A percentile compares a stretch with the other conserved stretches of the same genome.
Conservation (phyloP, 2,329 filamentous ascomycete species). For the Stagonosporopsis chrysanthemi region DNA sequence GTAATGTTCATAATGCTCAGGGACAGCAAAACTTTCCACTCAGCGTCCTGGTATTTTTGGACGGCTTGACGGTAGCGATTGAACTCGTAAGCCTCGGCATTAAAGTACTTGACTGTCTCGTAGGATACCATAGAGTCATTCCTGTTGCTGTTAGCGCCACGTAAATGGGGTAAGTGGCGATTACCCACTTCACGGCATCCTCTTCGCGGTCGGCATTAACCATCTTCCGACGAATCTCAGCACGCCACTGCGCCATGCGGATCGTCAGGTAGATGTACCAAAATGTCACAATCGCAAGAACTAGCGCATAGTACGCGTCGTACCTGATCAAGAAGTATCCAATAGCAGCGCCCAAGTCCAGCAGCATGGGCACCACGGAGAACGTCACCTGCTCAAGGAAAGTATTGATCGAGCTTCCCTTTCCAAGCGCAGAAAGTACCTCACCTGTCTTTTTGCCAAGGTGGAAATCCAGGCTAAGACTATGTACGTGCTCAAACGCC, state of each 20-base stretch:
- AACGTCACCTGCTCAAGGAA: conserved; percentile 98
- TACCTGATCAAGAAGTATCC: conserved; percentile 80
- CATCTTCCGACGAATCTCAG: conserved; percentile 90
- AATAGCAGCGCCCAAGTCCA: conserved; percentile 87
- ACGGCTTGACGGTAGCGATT: conserved; percentile 65
- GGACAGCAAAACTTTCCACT: conserved; percentile 64
- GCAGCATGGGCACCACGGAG: conserved; percentile 91
- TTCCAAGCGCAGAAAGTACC: conserved; percentile 92
- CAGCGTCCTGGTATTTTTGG: conserved; percentile 63
- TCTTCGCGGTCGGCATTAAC: conserved; percentile 94
- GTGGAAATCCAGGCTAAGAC: conserved; percentile 94
- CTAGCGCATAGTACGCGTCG: conserved; percentile 87
- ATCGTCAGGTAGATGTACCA: conserved; percentile 97
- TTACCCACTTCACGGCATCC: conserved; percentile 83
- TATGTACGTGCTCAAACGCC: conserved; percentile 96
- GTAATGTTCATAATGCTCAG: conserved; percentile 67
- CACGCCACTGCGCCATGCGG: conserved; percentile 91
- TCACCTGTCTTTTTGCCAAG: conserved; percentile 96
- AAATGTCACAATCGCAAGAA: conserved; percentile 89
- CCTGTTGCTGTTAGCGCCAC: conserved; percentile 49
- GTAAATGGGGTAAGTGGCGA: too few species aligned
- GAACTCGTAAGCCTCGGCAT: conserved; percentile 66
- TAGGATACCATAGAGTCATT: conserved; percentile 99
- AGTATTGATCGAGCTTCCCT: conserved; percentile 93
- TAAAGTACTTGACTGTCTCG: conserved; percentile 76